These are phyloP conservation scores for Termitomyces sp. DNA, from an alignment of 768 basidiomycete species.

Conservation along the genomic window DNA sequence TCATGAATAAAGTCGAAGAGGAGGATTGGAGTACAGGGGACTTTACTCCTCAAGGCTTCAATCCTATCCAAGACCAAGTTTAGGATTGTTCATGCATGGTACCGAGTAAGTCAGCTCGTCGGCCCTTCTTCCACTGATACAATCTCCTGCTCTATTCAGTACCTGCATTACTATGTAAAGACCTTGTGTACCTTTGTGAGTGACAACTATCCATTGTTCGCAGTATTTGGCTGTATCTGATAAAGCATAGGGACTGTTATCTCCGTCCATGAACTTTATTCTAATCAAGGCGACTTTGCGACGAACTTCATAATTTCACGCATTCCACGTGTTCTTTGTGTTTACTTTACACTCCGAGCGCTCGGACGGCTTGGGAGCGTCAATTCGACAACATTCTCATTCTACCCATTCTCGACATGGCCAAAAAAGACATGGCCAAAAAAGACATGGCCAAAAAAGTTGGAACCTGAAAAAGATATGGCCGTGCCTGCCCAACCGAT, in stretches of 20 bases:
- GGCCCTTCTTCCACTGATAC: not conserved
- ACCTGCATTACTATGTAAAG: not conserved
- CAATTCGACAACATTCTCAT: not conserved
- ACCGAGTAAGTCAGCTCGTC: not conserved
- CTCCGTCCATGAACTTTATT: not conserved
- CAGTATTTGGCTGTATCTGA: not conserved
- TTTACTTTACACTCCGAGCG: no score
- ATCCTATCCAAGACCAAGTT: not conserved
- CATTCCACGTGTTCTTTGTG: not conserved
- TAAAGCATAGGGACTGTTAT: not conserved
- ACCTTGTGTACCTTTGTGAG: constrained; percentile 1
- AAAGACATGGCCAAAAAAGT: not conserved
- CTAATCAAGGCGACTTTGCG: not conserved
- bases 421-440: not conserved
- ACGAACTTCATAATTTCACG: not conserved
- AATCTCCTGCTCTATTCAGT: not conserved
- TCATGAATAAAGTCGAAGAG: constrained; percentile 14
- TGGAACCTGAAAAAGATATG: not conserved
- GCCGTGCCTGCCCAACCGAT: not conserved
- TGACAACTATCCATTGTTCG: not conserved
- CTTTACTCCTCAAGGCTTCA: constrained; percentile 8
- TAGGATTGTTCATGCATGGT: not conserved
- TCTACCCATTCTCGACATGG: not conserved
- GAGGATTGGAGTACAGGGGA: constrained; percentile 37
- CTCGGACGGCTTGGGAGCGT: not conserved